These are phyloP conservation scores for Exophiala aquamarina DNA, from an alignment of 2,329 filamentous ascomycete species.

Conservation along the genomic window DNA sequence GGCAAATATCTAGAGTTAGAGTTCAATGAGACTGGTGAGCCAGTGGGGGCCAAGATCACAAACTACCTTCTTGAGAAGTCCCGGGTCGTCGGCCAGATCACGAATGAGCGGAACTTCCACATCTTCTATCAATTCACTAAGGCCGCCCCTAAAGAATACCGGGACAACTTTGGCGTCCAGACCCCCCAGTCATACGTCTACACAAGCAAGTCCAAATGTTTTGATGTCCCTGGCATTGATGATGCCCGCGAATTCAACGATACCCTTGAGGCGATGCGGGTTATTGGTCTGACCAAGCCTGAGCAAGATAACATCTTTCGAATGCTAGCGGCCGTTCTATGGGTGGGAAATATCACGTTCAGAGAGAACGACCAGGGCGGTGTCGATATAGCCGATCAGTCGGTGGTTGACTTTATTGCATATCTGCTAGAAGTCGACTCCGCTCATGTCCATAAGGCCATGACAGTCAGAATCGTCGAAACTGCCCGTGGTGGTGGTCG, in stretches of 20 bases:
- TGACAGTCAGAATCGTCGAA: constrained; percentile 84
- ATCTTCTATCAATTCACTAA: constrained; percentile 99
- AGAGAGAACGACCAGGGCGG: constrained; percentile 86
- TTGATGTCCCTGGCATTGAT: constrained; percentile 91
- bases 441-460: constrained; percentile 75
- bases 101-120: constrained; percentile 96
- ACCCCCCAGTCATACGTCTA: constrained; percentile 91
- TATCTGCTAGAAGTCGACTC: constrained; percentile 89
- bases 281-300: constrained; percentile 82
- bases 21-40: constrained; percentile 89
- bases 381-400: constrained; percentile 81
- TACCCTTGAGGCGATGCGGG: constrained; percentile 88
- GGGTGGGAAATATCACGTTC: constrained; percentile 94
- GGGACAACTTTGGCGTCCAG: constrained; percentile 86
- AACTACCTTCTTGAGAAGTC: constrained; percentile 97
- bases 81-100: constrained; percentile 90
- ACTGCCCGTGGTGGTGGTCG: constrained; percentile 62
- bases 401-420: constrained; percentile 89
- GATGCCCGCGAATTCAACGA: constrained; percentile 86
- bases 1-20: constrained; percentile 98
- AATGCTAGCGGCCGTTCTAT: constrained; percentile 86
- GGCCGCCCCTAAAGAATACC: constrained; percentile 81
- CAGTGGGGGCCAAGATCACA: constrained; percentile 94
- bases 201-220: constrained; percentile 90
- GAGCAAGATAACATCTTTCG: constrained; percentile 98